Evolutionary conservation across 805 yeast genomes (phyloP), one percentile per base, ranked within the genome.

Genomic region (Cyberlindnera euphorbiiphila): DNA sequence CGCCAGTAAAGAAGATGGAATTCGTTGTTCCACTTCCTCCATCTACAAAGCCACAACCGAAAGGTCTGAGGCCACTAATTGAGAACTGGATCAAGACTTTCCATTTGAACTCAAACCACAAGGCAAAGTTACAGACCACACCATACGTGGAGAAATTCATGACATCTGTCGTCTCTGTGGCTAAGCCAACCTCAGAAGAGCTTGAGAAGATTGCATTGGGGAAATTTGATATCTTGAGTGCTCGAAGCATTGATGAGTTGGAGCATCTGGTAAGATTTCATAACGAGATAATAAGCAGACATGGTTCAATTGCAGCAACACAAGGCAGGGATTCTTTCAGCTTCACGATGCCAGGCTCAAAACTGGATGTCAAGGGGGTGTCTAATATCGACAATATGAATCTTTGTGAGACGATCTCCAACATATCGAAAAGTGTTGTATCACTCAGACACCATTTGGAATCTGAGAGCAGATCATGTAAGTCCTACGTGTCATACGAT

Each of bases 181-280:
- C 58, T 10, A 50, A 48, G 25, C 31, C 46, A 24, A 46, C 49
- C 18, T 43, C 56, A 24, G 55, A 56, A n/a, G 58, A 57, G 20
- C 51, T 68, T 42, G 64, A 64, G 26, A 58, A 51, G 16, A 57
- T 68, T 41, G 65, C 63, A 1, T 51, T 54, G 28, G 56, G 51
- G 1, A 71, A 77, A 46, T 68, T 77, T 41, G 91, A 83, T 57
- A 62, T 80, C 8, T 58, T 84, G 39, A 77, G 86, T 56, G 86
- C 86, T 3, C 65, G 87, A 53, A 77, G 84, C 3, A 70, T 81
- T 19, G 82, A 78, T 47, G 89, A 84, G 53, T 71, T 81, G 32
- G 83, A 79, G 50, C 70, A 60, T 43, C 58, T 78, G 32, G 64
- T 76, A 5, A 52, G 76, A 9, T 65, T 67, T 49, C 77, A 74